phyloP scores from a whole-genome alignment of 2,329 filamentous ascomycete genomes.

The Ceratocystis colombiana region DNA sequence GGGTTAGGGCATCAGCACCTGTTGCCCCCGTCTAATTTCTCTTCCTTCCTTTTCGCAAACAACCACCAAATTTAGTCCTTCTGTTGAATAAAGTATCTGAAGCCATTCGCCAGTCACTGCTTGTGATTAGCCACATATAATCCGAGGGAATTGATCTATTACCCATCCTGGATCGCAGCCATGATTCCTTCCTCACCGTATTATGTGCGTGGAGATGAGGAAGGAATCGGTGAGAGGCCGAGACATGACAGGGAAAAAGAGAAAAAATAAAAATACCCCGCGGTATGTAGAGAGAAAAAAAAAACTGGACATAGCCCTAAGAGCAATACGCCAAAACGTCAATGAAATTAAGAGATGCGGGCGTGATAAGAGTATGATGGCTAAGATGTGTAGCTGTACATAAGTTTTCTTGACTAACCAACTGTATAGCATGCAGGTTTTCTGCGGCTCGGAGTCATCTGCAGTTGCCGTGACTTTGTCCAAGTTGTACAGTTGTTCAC shows the following conservation, averaged over 20 bases:
- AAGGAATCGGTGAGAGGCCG: constrained; percentile 14
- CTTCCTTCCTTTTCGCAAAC: background rate
- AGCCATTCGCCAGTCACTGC: background rate
- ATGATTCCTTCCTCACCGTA: constrained; percentile 10
- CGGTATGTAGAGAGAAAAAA: background rate
- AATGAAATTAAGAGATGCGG: too few relatives aligned
- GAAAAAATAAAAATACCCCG: background rate
- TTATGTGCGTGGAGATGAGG: background rate
- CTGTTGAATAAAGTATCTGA: background rate
- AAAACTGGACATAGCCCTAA: background rate
- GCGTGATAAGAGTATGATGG: too few relatives aligned
- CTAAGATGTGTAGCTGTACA: too few relatives aligned
- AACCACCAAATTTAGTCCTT: background rate
- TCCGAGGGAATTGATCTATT: background rate
- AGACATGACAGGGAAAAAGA: background rate
- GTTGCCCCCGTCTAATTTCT: too few relatives aligned
- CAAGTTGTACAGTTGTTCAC: background rate
- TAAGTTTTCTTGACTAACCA: too few relatives aligned
- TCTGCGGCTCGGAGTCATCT: background rate
- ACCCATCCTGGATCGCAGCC: background rate
- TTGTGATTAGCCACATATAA: background rate
- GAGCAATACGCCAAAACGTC: too few relatives aligned
- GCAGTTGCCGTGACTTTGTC: background rate
- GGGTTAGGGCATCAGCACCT: too few relatives aligned
- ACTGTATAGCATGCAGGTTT: background rate